These are phyloP conservation scores for Cryptococcus sp. DNA, from an alignment of 1,284 basidiomycete species.

Conservation along the genomic window DNA sequence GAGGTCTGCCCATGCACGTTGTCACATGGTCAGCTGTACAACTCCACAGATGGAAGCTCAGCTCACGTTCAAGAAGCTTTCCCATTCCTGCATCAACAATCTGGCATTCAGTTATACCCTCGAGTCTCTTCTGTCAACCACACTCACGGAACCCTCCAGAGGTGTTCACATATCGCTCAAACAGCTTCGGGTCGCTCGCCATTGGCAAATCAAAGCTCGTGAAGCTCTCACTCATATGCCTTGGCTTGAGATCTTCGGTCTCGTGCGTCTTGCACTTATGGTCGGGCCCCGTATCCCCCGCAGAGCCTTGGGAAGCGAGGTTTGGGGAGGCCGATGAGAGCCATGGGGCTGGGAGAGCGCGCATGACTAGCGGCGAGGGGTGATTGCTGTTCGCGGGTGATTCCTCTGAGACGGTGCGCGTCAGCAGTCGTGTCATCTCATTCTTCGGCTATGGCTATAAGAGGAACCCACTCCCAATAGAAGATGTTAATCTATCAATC, in stretches of 20 bases:
- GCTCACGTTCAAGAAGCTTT: slow-evolving; percentile 48
- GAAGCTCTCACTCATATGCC: slow-evolving; percentile 48
- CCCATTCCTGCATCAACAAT: slow-evolving; percentile 40
- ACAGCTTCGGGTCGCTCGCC: slow-evolving; percentile 36
- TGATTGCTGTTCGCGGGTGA: slow-evolving; percentile 23
- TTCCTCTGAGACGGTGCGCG: slow-evolving; percentile 18
- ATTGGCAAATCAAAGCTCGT: slow-evolving; percentile 47
- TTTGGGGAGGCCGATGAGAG: slow-evolving; percentile 34
- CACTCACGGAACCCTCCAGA: slow-evolving; percentile 47
- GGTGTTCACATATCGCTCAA: slow-evolving; percentile 47
- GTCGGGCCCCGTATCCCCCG: background rate
- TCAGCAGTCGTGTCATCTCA: background rate
- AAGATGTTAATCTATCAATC: slow-evolving; percentile 45
- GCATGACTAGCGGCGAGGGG: slow-evolving; percentile 45
- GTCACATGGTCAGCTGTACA: background rate
- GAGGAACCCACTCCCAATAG: slow-evolving; percentile 39
- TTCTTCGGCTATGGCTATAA: background rate
- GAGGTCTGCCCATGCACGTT: slow-evolving; percentile 51
- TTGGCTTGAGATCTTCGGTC: slow-evolving; percentile 31
- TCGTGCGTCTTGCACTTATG: background rate
- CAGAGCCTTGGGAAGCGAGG: slow-evolving; percentile 21
- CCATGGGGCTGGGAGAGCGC: slow-evolving; percentile 41
- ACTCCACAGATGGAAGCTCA: too few species aligned
- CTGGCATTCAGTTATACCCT: background rate
- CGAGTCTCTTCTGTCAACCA: background rate